Evolutionary conservation across 805 yeast species (phyloP), one percentile per base, ranked within the genome.

Genomic region (Cyberlindnera subsufficiens): DNA sequence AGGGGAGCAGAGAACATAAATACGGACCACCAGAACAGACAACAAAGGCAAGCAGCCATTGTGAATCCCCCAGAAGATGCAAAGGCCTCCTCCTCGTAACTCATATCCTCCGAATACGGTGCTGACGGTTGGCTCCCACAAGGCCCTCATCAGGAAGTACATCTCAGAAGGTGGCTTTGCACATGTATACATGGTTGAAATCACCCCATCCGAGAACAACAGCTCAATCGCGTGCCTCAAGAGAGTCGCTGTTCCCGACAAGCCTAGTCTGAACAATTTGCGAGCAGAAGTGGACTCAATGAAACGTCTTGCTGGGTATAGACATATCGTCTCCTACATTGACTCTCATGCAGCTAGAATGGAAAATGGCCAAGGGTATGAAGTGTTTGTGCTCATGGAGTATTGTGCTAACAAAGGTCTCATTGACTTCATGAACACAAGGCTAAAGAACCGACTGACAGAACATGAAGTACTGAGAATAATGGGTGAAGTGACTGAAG

Each of bases 201-300:
- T 85, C 16, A 70, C 74, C 22, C 89, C 89, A 6, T 69, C 76
- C 4, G 77, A 70, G 50, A 69, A 74, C 14, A 78, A 77, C 16
- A 62, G 71, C 39, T 64, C 63, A 42, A 62, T 72, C 11, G 96
- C 91, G 5, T 93, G 98, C 60, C 70, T 93, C 55, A 93, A 93
- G 64, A 75, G 99, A 49, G 98, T 93, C n/a, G 82, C 82, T 29
- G 99, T 93, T 3, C 97, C 97, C 4, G 88, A 84, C 59, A 93
- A 93, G 63, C 76, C 80, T 55, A 85, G 84, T 40, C 71, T 93
- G 59, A 87, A 86, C 54, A 75, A 82, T 19, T 69, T 93, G 39
- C 70, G 98, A 48, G 96, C 95, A 32, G 99, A 93, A 62, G 99
- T 93, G 14, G 98, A 93, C 59, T 95, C 97, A 11, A 91, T 93